Conservation (phyloP, 1,284 basidiomycete genomes). For the Boletus calvinii region DNA sequence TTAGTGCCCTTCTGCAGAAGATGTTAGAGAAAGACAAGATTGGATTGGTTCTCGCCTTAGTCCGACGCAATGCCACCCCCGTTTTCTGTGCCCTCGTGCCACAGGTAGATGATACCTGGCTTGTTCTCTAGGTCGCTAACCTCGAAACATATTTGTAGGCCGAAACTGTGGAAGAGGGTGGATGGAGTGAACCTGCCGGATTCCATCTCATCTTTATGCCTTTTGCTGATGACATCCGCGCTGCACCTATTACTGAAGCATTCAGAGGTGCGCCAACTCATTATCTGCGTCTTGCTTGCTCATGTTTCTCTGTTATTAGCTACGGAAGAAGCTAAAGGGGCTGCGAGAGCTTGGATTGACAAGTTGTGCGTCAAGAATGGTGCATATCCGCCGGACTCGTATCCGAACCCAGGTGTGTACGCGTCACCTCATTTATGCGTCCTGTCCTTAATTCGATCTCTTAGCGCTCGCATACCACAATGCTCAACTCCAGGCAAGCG, state of each 20-base stretch:
- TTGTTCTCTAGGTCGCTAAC: not conserved
- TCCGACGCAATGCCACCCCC: slow-evolving; percentile 74
- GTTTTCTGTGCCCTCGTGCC: slow-evolving; percentile 86
- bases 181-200: slow-evolving; percentile 83
- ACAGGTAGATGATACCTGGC: slow-evolving; percentile 53
- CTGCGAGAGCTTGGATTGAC: slow-evolving; percentile 74
- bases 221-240: slow-evolving; percentile 91
- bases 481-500: slow-evolving; percentile 85
- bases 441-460: slow-evolving; percentile 1
- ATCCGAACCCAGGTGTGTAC: slow-evolving; percentile 85
- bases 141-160: slow-evolving; percentile 42
- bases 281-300: not conserved
- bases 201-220: slow-evolving; percentile 92
- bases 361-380: slow-evolving; percentile 79
- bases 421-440: not conserved
- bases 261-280: slow-evolving; percentile 47
- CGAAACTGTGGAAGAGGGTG: slow-evolving; percentile 70
- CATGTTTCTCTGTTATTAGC: slow-evolving; percentile 43
- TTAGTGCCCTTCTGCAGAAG: slow-evolving; percentile 82
- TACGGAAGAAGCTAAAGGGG: slow-evolving; percentile 63
- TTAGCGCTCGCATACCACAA: slow-evolving; percentile 83
- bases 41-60: slow-evolving; percentile 73
- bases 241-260: slow-evolving; percentile 60
- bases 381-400: slow-evolving; percentile 83
- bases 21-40: slow-evolving; percentile 84